Evolutionary conservation across 75 land plant genomes (phyloP).

Genomic region (Sequoiadendron giganteum): DNA sequence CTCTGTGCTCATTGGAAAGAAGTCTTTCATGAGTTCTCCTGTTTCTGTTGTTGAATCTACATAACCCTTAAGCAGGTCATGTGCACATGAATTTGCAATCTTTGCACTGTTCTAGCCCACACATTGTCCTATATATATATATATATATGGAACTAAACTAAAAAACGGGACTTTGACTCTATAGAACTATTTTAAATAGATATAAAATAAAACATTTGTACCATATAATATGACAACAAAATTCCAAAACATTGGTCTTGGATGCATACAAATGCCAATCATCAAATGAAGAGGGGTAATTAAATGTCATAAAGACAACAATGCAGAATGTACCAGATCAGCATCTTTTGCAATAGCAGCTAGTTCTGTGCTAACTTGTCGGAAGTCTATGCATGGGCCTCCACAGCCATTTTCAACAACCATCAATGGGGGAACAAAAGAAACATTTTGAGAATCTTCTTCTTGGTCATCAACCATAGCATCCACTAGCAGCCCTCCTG

Average conservation of each 20-base stretch:
- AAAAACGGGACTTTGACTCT: neutral
- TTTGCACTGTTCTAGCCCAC: no score
- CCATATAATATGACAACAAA: neutral
- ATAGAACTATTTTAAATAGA: neutral
- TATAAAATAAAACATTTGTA: neutral
- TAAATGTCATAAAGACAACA: neutral
- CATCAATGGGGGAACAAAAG: constrained; percentile 76
- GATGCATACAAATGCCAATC: neutral
- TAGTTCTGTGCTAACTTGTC: constrained; percentile 97
- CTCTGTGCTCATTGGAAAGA: no score
- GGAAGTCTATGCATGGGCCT: constrained; percentile 91
- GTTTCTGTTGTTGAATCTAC: no score
- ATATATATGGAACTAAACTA: no score
- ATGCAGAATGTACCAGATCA: constrained; percentile 60
- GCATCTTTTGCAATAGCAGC: constrained; percentile 94
- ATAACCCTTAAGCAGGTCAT: no score
- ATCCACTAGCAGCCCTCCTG: constrained; percentile 92
- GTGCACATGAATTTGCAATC: no score
- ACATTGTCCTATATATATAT: no score
- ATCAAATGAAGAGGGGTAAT: neutral
- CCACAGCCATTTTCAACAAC: constrained; percentile 99
- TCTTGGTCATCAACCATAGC: constrained; percentile 54
- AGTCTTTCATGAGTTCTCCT: no score
- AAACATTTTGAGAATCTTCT: constrained; percentile 24
- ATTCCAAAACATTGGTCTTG: neutral